Base-by-base conservation (phyloP, 306 rosid species). In the Clitoria ternatea region DNA sequence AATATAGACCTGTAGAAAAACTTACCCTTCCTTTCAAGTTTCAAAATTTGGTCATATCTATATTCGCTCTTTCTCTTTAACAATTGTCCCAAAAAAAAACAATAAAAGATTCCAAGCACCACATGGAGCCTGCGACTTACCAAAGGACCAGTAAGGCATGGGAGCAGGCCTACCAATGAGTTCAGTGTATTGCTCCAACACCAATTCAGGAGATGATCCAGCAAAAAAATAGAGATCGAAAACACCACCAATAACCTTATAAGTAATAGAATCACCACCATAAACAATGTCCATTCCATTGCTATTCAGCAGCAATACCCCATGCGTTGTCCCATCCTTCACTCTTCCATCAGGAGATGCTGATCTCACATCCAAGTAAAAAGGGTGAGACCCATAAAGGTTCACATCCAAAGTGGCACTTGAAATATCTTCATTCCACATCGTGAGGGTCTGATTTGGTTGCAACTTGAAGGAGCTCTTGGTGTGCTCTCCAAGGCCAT, bases 111-210 rank as follows among this genome's bases (percentile, higher is more conserved):
- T 49, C 56, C 15, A 24, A 53, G 37, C 27, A 26, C 2, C 1
- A 1, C 1, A 1, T 32, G 42, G 6, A 37, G 36, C 33, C 3
- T 76, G 43, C 17, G 61, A 77, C 86, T 77, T 85, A 93, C 98
- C 98, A 32, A 93, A 92, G 30, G 97, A 90, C 98, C 96, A 92
- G 27, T 88, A 92, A 7, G 93, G 96, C 93, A 92, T 83, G 0
- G 90, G 96, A 36, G 88, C 74, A 55, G 96, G 98, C 42, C 93
- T 86, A 7, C 98, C 98, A 62, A 90, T 79, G 62, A 92, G 71
- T 76, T 84, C 78, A 3, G 96, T 92, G 35, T 88, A 90, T 80
- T 92, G 98, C 4, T 90, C 90, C 75, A 86, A 64, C 55, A 90
- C 97, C 75, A 77, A 33, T 14, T 80, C 87, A 1, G 96, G 97